Percentiles rank a stretch among this genome's conserved stretches.
phyloP scores from a whole-genome alignment of 2,329 filamentous ascomycete species.

The Lojkania enalia region DNA sequence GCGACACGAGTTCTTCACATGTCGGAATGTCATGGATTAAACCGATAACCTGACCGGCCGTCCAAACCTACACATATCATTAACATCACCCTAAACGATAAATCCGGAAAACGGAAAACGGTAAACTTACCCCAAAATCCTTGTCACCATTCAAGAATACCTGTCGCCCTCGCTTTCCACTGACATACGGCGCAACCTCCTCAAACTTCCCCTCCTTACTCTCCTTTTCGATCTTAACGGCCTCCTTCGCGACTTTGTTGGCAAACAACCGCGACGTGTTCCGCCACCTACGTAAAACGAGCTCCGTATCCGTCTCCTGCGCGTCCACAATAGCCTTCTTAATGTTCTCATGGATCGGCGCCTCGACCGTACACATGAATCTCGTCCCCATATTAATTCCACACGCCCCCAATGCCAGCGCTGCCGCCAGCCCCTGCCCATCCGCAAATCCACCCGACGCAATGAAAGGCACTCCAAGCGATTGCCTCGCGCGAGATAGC shows the following conservation, averaged over 20 bases:
- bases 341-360: constrained; percentile 89
- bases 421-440: constrained; percentile 88
- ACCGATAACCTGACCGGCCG: constrained; percentile 88
- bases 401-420: constrained; percentile 84
- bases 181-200: constrained; percentile 84
- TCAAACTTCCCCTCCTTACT: constrained; percentile 84
- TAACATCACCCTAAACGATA: no score
- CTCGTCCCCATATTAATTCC: constrained; percentile 98
- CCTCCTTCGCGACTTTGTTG: constrained; percentile 84
- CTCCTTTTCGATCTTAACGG: constrained; percentile 79
- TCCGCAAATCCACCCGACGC: constrained; percentile 95
- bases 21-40: constrained; percentile 57
- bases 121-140: constrained; percentile 66
- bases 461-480: constrained; percentile 86
- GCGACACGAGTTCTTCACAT: constrained; percentile 49
- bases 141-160: constrained; percentile 92
- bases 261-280: constrained; percentile 88
- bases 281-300: constrained; percentile 86
- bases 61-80: constrained; percentile 78
- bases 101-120: neutral
- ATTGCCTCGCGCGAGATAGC: constrained; percentile 80
- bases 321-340: constrained; percentile 90
- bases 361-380: constrained; percentile 95
- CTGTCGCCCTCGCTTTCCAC: constrained; percentile 85
- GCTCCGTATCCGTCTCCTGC: constrained; percentile 85